Evolutionary conservation across 768 basidiomycete species (phyloP).

Genomic region (Mycena indigotica): DNA sequence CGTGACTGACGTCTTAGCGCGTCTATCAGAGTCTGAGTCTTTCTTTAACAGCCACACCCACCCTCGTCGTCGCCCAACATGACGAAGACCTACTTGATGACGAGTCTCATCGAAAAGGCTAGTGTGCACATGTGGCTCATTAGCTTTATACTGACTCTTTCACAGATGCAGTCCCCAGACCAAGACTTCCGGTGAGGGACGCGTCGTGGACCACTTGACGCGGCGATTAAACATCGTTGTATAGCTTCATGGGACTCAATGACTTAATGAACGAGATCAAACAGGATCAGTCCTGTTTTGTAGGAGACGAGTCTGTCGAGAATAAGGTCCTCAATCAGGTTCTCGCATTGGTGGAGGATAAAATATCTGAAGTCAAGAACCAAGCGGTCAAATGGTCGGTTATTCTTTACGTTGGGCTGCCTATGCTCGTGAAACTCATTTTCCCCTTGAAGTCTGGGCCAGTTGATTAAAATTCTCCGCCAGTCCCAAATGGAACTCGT

Average conservation of each 20-base stretch:
- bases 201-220: slow-evolving; percentile 29
- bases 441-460: slow-evolving; percentile 64
- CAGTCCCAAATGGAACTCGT: slow-evolving; percentile 83
- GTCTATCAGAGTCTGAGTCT: background rate
- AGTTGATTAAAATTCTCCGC: slow-evolving; percentile 86
- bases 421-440: slow-evolving; percentile 8
- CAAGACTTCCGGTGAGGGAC: slow-evolving; percentile 77
- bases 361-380: slow-evolving; percentile 98
- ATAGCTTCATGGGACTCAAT: slow-evolving; percentile 96
- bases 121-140: background rate
- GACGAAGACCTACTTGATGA: slow-evolving; percentile 87
- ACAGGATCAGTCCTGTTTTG: slow-evolving; percentile 71
- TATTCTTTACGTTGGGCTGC: background rate
- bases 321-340: slow-evolving; percentile 83
- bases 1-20: background rate
- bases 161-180: slow-evolving; percentile 86
- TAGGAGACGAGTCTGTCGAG: slow-evolving; percentile 85
- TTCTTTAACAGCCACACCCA: background rate
- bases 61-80: slow-evolving; percentile 42
- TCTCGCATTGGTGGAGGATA: slow-evolving; percentile 85
- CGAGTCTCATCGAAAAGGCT: slow-evolving; percentile 81
- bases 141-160: slow-evolving; percentile 1
- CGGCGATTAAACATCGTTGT: slow-evolving; percentile 20
- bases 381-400: slow-evolving; percentile 92
- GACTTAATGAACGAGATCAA: slow-evolving; percentile 90